Conservation (phyloP, 1,284 basidiomycete species). For the Coniophora puteana region DNA sequence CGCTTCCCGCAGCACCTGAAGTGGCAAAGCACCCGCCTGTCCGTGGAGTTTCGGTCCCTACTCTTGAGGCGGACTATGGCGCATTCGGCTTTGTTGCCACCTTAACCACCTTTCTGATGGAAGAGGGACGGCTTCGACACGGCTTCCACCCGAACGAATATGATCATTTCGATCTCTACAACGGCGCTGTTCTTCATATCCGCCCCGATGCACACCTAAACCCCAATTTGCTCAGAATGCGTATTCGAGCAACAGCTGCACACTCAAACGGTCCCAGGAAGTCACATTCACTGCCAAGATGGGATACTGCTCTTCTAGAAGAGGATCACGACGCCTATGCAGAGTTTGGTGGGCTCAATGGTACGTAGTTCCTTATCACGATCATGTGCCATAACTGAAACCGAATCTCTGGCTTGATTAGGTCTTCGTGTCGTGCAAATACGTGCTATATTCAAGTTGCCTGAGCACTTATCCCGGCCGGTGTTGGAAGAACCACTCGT, state of each 20-base stretch:
- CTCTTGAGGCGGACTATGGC: no score
- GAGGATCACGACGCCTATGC: neutral
- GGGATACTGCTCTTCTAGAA: neutral
- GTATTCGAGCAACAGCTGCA: constrained; percentile 1
- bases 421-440: constrained; percentile 21
- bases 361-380: neutral
- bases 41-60: no score
- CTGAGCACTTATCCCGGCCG: constrained; percentile 12
- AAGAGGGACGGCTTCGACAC: neutral
- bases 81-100: neutral
- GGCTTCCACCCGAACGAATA: neutral
- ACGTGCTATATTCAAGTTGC: constrained; percentile 17
- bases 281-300: no score
- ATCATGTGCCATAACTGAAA: constrained; percentile 2
- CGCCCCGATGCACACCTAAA: neutral
- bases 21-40: no score
- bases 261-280: no score
- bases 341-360: neutral
- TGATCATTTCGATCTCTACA: constrained; percentile 6
- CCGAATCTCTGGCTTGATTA: neutral
- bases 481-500: constrained; percentile 13
- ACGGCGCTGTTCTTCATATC: neutral
- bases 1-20: no score
- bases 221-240: no score
- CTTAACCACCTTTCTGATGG: neutral